A percentile compares a stretch with the other conserved stretches of the same genome.
These are phyloP conservation scores for Samsoniella hepiali DNA, from an alignment of 2,329 filamentous ascomycete species.

Conservation along the genomic window DNA sequence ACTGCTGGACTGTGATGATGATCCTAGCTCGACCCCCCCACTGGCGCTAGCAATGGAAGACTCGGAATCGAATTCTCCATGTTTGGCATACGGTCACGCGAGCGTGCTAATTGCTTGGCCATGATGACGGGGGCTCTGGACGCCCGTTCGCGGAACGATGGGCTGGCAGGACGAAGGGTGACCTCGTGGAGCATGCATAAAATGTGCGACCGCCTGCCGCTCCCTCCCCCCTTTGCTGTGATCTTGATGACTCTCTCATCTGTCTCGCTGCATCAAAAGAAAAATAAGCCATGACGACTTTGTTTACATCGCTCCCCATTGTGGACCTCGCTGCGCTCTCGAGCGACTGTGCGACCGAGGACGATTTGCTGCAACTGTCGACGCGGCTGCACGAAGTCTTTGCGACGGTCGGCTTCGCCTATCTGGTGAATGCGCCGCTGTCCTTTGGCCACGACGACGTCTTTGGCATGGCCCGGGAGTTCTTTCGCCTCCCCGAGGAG, in stretches of 20 bases:
- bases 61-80: neutral
- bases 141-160: neutral
- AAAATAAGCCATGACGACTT: constrained; percentile 34
- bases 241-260: neutral
- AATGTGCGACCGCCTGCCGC: neutral
- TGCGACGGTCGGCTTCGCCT: constrained; percentile 44
- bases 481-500: constrained; percentile 35
- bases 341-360: constrained; percentile 24
- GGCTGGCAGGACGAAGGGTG: neutral
- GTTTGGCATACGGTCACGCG: neutral
- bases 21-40: neutral
- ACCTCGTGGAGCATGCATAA: neutral
- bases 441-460: constrained; percentile 41
- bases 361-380: constrained; percentile 32
- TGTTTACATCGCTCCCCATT: constrained; percentile 40
- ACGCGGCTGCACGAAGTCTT: constrained; percentile 39
- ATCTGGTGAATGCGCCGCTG: constrained; percentile 41
- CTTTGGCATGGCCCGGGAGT: constrained; percentile 37
- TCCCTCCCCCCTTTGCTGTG: neutral
- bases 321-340: constrained; percentile 38
- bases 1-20: neutral
- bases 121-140: neutral
- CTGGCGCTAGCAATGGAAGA: neutral
- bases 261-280: neutral
- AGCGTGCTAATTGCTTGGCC: constrained; percentile 6